These are phyloP conservation scores for Toxoplasma gondii DNA, from an alignment of 169 alveolate species.

Conservation along the genomic window DNA sequence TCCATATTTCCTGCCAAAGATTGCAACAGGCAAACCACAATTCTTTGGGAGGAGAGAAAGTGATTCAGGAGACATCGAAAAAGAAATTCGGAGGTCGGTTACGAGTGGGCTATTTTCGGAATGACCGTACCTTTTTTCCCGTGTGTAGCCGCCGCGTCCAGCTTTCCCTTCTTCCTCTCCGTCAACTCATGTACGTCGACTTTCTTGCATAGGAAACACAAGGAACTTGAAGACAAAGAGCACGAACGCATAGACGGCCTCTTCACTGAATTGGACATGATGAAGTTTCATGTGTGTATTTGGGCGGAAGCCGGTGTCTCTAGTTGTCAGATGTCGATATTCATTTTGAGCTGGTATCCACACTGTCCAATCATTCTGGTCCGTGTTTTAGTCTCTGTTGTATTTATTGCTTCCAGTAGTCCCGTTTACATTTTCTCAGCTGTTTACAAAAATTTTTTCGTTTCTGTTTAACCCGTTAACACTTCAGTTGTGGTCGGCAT, in stretches of 20 bases:
- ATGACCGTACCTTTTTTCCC: neutral
- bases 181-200: neutral
- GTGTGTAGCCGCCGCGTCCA: constrained; percentile 25
- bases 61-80: neutral
- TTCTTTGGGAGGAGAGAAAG: neutral
- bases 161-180: constrained; percentile 15
- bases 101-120: neutral
- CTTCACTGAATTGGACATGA: neutral
- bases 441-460: no score
- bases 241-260: neutral
- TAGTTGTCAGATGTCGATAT: no score
- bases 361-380: no score
- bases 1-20: neutral
- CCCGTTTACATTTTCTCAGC: no score
- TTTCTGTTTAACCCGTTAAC: no score
- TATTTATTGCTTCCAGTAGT: no score
- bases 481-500: no score
- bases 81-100: neutral
- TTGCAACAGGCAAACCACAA: neutral
- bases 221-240: neutral
- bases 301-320: no score
- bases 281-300: no score
- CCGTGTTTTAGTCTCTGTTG: no score
- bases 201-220: neutral
- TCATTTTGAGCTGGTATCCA: no score